Evolutionary conservation across 2,329 filamentous ascomycete species (phyloP), one percentile per base, ranked within the genome.

Genomic region (Tolypocladium nubicola): DNA sequence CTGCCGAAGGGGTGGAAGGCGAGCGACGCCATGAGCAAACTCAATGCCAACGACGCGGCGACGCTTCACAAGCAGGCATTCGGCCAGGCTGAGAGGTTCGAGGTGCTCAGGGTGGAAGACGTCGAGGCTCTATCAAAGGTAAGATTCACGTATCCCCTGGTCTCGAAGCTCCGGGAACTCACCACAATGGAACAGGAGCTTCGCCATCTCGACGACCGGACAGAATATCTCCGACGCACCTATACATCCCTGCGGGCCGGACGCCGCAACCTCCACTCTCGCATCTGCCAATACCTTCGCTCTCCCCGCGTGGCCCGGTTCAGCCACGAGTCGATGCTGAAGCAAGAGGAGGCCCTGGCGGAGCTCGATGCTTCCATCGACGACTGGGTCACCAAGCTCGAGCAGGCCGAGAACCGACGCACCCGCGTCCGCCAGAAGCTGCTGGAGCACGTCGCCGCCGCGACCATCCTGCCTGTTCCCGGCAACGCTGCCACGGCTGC

Each of bases 341-440:
- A 87, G 73, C 88, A 92, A 68, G 88, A 92, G 69, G 88, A 92
- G 70, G 87, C 87, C 1, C 77, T 93, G 13, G 83, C 85, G 1
- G 88, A 91, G 68, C 80, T 93, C 8, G 88, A 93, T 66, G 75
- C 79, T 19, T 88, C 86, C 3, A 92, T 93, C 61, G 89, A 92
- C 65, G 87, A 90, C 67, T 92, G 89, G 86, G 84, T 89, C 53
- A 78, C 74, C 63, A 92, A 92, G 73, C 80, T 92, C n/a, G 89
- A 92, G 66, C 81, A 87, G 61, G 87, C 88, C 11, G 89, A 93
- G 70, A 90, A 91, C 67, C 79, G 89, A 65, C 84, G 88, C 45
- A 86, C 84, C 19, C 80, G 87, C 8, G 84, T 93, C 50, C 82
- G 88, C 41, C 88, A 92, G 68, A 93, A 91, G 76, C 76, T 93